Base-by-base conservation (phyloP, 345 rosid species). In the Punica granatum region DNA sequence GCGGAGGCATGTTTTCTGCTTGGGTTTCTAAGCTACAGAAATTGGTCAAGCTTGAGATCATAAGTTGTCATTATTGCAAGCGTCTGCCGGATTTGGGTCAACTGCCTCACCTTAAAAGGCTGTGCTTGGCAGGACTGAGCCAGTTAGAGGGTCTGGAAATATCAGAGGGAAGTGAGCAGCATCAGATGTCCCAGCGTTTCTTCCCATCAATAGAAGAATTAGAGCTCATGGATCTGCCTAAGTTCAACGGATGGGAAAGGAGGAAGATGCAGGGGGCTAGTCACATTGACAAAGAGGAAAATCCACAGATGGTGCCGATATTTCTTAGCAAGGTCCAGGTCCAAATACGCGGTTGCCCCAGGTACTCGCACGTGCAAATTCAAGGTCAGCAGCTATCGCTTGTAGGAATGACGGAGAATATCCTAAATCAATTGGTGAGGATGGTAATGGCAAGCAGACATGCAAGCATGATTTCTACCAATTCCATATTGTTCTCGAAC, bases 21-120 rank as follows among this genome's bases (percentile, higher is more conserved):
- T 66, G 69, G 69, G 49, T 66, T 53, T 31, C 34, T 16, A 18
- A 8, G 25, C 41, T 66, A 14, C 59, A 53, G 6, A 66, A 43
- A 18, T 33, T 66, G 3, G 41, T 46, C 21, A 21, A 28, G 46
- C 18, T 66, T 10, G 10, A 46, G 34, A 26, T 66, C 19, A 5
- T 15, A 32, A 32, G 30, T 19, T 66, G 69, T 66, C 2, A 33
- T 6, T 44, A 54, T 10, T 44, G 26, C 59, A 32, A 48, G 49
- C 11, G 36, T 21, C 54, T 66, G 34, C 69, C 69, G 21, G 36
- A n/a, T 16, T 19, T 43, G 69, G 36, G 25, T 30, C 58, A 30
- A 25, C 60, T 66, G 14, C 36, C 59, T 28, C 8, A 15, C 19
- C 68, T 66, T 18, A 66, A 66, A 14, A 18, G 7, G 15, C 69